Conservation (phyloP, 1,139 yeast genomes). For the Diutina pseudorugosa region DNA sequence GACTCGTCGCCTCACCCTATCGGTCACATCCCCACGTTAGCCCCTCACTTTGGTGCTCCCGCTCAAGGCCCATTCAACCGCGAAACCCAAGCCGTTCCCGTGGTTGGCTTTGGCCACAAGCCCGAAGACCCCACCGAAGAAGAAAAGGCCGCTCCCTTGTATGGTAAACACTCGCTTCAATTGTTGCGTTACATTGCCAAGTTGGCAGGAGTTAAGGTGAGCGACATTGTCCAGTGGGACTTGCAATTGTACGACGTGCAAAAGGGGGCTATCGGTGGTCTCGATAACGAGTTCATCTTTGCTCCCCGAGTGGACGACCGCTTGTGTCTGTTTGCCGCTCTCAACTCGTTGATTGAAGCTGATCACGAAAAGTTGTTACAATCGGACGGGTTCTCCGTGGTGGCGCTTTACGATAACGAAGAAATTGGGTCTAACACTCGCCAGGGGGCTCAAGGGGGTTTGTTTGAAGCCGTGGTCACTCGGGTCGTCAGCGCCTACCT, state of each 20-base stretch:
- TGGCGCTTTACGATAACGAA: conserved; percentile 47
- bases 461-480: conserved; percentile 3
- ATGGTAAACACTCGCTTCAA: conserved; percentile 44
- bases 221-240: conserved; percentile 44
- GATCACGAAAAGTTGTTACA: conserved; percentile 12
- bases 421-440: conserved; percentile 51
- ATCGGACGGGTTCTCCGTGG: conserved; percentile 32
- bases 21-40: conserved; percentile 53
- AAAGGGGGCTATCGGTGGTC: conserved; percentile 48
- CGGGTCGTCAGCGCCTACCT: conserved; percentile 9
- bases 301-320: conserved; percentile 62
- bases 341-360: conserved; percentile 36
- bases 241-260: conserved; percentile 56
- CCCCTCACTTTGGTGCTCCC: conserved; percentile 50
- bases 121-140: conserved; percentile 32
- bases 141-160: conserved; percentile 51
- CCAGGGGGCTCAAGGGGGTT: conserved; percentile 43
- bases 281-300: conserved; percentile 45
- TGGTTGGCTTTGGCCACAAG: conserved; percentile 33
- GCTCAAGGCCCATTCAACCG: conserved; percentile 41
- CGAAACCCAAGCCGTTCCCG: conserved; percentile 55
- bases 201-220: conserved; percentile 33
- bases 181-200: conserved; percentile 45
- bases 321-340: conserved; percentile 50
- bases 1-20: conserved; percentile 52